Evolutionary conservation across 148 eudicot genomes (phyloP).

Genomic region (Rhododendron griersonianum): DNA sequence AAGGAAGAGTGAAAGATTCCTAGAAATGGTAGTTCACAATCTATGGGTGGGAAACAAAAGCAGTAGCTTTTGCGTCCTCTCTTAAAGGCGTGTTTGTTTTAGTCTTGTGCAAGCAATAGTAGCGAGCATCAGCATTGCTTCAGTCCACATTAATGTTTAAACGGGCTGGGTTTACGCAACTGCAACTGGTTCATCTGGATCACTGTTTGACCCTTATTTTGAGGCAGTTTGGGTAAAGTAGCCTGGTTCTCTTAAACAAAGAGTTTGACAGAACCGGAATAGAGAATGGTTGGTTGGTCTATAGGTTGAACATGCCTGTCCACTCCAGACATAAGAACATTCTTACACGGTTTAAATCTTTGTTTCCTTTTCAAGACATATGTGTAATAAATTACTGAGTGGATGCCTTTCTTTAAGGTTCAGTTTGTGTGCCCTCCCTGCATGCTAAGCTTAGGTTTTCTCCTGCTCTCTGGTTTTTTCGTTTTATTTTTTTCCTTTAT

Average conservation of each 20-base stretch:
- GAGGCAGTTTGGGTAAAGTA: neutral
- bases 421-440: neutral
- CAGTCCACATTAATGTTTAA: neutral
- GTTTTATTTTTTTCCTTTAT: neutral
- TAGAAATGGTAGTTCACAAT: neutral
- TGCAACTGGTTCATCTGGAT: neutral
- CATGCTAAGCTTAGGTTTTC: neutral
- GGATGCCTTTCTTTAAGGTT: neutral
- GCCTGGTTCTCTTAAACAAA: neutral
- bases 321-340: neutral
- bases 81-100: neutral
- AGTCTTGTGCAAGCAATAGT: neutral
- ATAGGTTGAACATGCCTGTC: neutral
- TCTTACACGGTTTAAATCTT: neutral
- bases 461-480: neutral
- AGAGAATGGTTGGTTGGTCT: neutral
- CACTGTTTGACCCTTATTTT: neutral
- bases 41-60: neutral
- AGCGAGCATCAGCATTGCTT: neutral
- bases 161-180: neutral
- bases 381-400: neutral
- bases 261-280: neutral
- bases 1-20: neutral
- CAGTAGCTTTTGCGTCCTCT: neutral
- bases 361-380: neutral